Percentiles rank a stretch among this genome's conserved stretches.
These are phyloP conservation scores for Stylonectria norvegica DNA, from an alignment of 2,329 filamentous ascomycete species.

Conservation along the genomic window DNA sequence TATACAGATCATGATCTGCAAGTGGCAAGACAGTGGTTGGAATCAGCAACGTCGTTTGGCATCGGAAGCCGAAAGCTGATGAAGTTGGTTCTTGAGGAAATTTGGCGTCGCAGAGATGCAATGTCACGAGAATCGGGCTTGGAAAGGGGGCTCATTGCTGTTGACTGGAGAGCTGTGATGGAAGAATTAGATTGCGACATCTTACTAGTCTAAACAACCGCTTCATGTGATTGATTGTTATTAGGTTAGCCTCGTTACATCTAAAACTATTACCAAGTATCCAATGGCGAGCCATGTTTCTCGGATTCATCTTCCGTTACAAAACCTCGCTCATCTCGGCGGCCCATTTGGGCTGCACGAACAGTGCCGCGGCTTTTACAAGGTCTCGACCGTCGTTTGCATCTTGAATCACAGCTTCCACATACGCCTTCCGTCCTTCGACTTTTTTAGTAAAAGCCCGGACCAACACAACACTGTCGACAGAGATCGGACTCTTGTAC, in stretches of 20 bases:
- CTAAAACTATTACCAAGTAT: too few relatives aligned
- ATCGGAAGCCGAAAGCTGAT: constrained; percentile 3
- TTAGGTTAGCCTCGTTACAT: too few relatives aligned
- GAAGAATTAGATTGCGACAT: constrained; percentile 4
- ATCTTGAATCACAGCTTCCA: constrained; percentile 13
- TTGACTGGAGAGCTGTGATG: constrained; percentile 9
- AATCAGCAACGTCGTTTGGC: constrained; percentile 3
- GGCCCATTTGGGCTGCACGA: constrained; percentile 17
- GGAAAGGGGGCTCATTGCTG: background rate
- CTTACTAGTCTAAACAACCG: constrained; percentile 2
- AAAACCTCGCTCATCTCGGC: background rate
- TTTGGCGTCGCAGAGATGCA: constrained; percentile 1
- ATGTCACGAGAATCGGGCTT: constrained; percentile 1
- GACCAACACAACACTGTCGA: constrained; percentile 11
- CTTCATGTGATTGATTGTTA: background rate
- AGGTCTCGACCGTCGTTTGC: constrained; percentile 8
- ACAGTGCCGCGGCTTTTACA: constrained; percentile 12
- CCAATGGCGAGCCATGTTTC: background rate
- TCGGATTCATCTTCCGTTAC: background rate
- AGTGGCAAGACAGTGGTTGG: constrained; percentile 1
- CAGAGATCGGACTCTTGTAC: constrained; percentile 14
- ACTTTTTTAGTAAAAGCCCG: constrained; percentile 9
- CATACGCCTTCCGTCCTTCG: constrained; percentile 18
- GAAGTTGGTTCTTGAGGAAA: background rate
- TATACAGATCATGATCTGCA: constrained; percentile 1